Evolutionary conservation across 345 rosid genomes (phyloP).

Genomic region (Citrus maxima): DNA sequence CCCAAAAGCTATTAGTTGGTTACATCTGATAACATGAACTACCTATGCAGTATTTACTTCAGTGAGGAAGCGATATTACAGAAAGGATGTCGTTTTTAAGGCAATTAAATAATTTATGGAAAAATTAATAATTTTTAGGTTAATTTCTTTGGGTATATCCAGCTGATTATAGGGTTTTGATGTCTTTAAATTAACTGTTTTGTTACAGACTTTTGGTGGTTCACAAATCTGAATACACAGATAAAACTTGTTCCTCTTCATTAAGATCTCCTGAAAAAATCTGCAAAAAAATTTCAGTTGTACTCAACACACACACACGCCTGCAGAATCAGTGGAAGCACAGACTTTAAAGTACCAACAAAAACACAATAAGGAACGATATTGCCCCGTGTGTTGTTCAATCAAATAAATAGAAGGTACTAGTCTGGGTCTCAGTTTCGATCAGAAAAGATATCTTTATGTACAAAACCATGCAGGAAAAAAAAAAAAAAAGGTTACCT

Average conservation of each 20-base stretch:
- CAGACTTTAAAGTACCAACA: conserved; percentile 54
- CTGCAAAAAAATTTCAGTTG: conserved; percentile 16
- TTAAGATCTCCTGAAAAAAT: conserved; percentile 1
- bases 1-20: background rate
- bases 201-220: conserved; percentile 13
- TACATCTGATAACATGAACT: background rate
- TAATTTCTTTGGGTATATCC: background rate
- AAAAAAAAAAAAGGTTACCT: conserved; percentile 35
- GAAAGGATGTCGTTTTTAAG: background rate
- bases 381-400: conserved; percentile 54
- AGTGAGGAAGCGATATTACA: background rate
- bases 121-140: background rate
- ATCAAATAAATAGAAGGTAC: conserved; percentile 45
- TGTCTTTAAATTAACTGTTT: conserved; percentile 8
- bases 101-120: background rate
- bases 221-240: background rate
- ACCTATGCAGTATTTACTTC: background rate
- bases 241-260: background rate
- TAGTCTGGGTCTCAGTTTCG: conserved; percentile 46
- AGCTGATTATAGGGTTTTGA: conserved; percentile 2
- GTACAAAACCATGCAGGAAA: no score
- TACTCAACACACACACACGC: conserved; percentile 21
- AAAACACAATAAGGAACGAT: conserved; percentile 62
- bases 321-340: conserved; percentile 31
- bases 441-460: conserved; percentile 22